phyloP scores from a whole-genome alignment of 176 grass and related monocot species.

The Pontederia crassipes region DNA sequence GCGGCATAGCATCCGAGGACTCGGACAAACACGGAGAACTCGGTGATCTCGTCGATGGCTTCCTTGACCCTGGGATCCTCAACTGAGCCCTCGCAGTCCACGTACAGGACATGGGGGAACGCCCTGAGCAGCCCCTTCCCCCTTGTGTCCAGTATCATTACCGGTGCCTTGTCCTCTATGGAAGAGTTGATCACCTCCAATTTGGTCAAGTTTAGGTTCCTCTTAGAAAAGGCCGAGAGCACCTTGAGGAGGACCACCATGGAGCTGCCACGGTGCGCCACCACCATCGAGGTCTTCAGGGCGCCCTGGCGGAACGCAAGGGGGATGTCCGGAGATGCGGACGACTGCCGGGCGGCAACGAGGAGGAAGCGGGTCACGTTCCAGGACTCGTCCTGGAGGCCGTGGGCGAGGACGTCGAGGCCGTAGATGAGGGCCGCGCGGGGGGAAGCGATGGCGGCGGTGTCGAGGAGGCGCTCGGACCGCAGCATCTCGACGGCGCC shows the following conservation, averaged over 20 bases:
- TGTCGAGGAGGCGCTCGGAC: slow-evolving; percentile 45
- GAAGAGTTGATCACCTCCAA: slow-evolving; percentile 70
- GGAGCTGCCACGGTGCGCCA: slow-evolving; percentile 67
- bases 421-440: slow-evolving; percentile 65
- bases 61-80: slow-evolving; percentile 59
- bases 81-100: slow-evolving; percentile 68
- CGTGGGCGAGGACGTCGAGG: slow-evolving; percentile 78
- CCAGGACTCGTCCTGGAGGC: slow-evolving; percentile 91
- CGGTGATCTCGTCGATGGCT: slow-evolving; percentile 59
- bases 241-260: slow-evolving; percentile 80
- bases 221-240: slow-evolving; percentile 70
- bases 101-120: slow-evolving; percentile 86
- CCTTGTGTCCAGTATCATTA: slow-evolving; percentile 68
- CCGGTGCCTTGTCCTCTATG: slow-evolving; percentile 20
- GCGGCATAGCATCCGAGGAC: slow-evolving; percentile 72
- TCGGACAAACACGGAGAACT: slow-evolving; percentile 67
- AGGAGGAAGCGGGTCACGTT: slow-evolving; percentile 90
- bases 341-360: slow-evolving; percentile 23
- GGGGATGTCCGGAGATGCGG: slow-evolving; percentile 3
- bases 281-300: slow-evolving; percentile 76
- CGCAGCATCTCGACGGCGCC: slow-evolving; percentile 86
- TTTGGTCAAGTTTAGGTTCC: slow-evolving; percentile 68
- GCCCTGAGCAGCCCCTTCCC: slow-evolving; percentile 49
- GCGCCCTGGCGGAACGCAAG: not conserved
- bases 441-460: slow-evolving; percentile 80